Evolutionary conservation across 1,284 basidiomycete species (phyloP).

Genomic region (Puccinia horiana): DNA sequence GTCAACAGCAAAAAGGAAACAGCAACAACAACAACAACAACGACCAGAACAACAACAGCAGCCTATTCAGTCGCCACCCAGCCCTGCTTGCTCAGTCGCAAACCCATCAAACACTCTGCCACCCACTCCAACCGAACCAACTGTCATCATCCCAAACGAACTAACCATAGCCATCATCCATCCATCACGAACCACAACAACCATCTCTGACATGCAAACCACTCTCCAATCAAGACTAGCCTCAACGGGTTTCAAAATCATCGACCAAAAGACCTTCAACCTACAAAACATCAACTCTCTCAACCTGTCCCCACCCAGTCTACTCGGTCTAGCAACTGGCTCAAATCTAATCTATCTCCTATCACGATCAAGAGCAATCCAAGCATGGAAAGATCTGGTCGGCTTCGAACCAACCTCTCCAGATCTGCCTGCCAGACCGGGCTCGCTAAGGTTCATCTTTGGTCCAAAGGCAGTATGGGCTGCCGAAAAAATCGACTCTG

Average conservation of each 20-base stretch:
- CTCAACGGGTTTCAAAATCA: slow-evolving; percentile 20
- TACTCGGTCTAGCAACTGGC: background rate
- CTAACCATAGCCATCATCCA: slow-evolving; percentile 18
- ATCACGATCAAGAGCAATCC: slow-evolving; percentile 3
- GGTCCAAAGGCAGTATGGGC: slow-evolving; percentile 13
- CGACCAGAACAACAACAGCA: background rate
- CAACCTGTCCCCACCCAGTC: background rate
- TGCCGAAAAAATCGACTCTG: background rate
- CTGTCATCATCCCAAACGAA: background rate
- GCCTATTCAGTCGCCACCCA: too few species aligned
- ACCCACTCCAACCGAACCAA: background rate
- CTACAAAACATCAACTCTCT: background rate
- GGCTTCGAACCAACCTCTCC: background rate
- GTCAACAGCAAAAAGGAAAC: background rate
- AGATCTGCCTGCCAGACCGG: background rate
- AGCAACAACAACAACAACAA: background rate
- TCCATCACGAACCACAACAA: background rate
- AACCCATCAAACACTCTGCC: background rate
- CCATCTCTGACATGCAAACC: background rate
- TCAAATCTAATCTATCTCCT: slow-evolving; percentile 11
- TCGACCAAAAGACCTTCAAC: background rate
- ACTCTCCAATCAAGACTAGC: slow-evolving; percentile 26
- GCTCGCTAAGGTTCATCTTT: slow-evolving; percentile 20
- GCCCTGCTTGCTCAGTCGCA: too few species aligned
- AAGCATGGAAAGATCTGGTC: slow-evolving; percentile 36